These are phyloP conservation scores for Plenodomus tracheiphilus DNA, from an alignment of 2,329 filamentous ascomycete genomes.

Conservation along the genomic window DNA sequence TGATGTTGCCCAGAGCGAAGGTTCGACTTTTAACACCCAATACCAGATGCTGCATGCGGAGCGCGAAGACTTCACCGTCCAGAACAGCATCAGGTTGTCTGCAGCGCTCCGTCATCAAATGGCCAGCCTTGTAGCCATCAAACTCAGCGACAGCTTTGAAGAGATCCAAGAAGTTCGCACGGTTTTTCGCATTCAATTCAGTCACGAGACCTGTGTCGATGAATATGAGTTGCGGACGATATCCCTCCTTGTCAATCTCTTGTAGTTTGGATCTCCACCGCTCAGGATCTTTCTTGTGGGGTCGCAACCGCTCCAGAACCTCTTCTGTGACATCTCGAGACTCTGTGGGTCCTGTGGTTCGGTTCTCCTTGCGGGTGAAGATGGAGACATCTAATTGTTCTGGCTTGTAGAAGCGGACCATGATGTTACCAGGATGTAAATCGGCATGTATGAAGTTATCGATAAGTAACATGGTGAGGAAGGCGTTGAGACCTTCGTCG, in stretches of 20 bases:
- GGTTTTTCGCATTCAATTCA: conserved; percentile 83
- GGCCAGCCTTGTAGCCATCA: conserved; percentile 91
- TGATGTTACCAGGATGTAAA: conserved; percentile 96
- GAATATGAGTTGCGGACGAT: conserved; percentile 91
- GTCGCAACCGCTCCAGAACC: conserved; percentile 77
- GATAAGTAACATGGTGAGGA: conserved; percentile 92
- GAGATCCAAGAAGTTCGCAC: conserved; percentile 88
- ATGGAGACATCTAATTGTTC: conserved; percentile 69
- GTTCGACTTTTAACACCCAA: conserved; percentile 87
- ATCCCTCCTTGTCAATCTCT: conserved; percentile 83
- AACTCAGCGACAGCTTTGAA: conserved; percentile 97
- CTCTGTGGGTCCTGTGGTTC: conserved; percentile 47
- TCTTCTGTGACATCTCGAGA: conserved; percentile 82
- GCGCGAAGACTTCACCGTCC: conserved; percentile 85
- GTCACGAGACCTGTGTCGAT: conserved; percentile 97
- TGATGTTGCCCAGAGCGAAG: conserved; percentile 89
- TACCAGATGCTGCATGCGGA: conserved; percentile 97
- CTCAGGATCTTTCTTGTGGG: conserved; percentile 66
- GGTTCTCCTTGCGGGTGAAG: conserved; percentile 44
- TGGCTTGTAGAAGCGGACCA: conserved; percentile 96
- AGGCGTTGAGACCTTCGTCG: conserved; percentile 91
- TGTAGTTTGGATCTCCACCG: conserved; percentile 76
- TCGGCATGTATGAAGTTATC: conserved; percentile 99
- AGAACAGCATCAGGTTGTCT: conserved; percentile 89
- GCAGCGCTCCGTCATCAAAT: conserved; percentile 94